Evolutionary conservation across 1,284 basidiomycete species (phyloP).

Genomic region (Sanghuangporus baumii): DNA sequence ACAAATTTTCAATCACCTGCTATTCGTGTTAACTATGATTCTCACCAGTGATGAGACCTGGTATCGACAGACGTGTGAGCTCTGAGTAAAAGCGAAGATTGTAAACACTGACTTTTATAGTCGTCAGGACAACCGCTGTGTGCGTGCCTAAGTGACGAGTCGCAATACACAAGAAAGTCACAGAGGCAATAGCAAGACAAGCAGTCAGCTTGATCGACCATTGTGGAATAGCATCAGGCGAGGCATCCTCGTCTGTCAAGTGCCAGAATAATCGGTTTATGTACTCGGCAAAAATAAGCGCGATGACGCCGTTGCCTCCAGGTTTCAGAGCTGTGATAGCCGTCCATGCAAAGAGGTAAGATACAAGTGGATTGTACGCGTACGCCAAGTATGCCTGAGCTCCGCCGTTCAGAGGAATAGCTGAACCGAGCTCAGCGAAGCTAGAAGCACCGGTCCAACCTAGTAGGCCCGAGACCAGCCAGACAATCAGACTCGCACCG

Average conservation of each 20-base stretch:
- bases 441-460: slow-evolving; percentile 94
- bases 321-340: slow-evolving; percentile 86
- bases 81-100: neutral
- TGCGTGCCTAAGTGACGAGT: slow-evolving; percentile 80
- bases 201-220: slow-evolving; percentile 95
- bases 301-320: slow-evolving; percentile 66
- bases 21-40: slow-evolving; percentile 9
- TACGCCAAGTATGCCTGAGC: slow-evolving; percentile 90
- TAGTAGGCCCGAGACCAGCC: slow-evolving; percentile 74
- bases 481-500: slow-evolving; percentile 78
- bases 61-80: neutral
- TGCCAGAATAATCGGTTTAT: slow-evolving; percentile 76
- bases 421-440: slow-evolving; percentile 82
- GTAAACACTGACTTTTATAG: slow-evolving; percentile 62
- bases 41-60: slow-evolving; percentile 56
- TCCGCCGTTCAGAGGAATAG: slow-evolving; percentile 84
- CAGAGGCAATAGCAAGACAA: slow-evolving; percentile 60
- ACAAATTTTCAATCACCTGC: neutral
- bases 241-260: slow-evolving; percentile 52
- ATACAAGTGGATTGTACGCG: slow-evolving; percentile 81
- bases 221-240: slow-evolving; percentile 75
- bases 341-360: slow-evolving; percentile 87
- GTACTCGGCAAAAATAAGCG: slow-evolving; percentile 81
- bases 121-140: slow-evolving; percentile 81
- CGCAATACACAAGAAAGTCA: slow-evolving; percentile 75